These are phyloP conservation scores for Picea sitchensis DNA, from an alignment of 75 land plant species.

Conservation along the genomic window DNA sequence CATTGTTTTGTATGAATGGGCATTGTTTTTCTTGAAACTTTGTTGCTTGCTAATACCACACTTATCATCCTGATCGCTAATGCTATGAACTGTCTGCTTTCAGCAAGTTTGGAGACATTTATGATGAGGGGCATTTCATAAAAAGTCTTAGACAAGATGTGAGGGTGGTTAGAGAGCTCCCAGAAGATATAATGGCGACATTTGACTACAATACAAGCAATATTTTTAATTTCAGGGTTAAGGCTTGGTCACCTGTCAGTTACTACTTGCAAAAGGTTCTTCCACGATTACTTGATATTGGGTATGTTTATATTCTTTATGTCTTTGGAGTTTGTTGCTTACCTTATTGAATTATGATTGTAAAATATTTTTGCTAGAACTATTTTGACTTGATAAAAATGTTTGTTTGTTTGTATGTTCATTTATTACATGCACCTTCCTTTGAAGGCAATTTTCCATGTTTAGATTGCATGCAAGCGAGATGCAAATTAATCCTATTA, in stretches of 20 bases:
- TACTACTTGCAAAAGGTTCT: constrained; percentile 76
- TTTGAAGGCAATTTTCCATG: too few relatives aligned
- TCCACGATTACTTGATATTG: constrained; percentile 55
- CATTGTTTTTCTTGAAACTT: neutral
- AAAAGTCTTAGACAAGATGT: constrained; percentile 52
- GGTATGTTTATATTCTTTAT: constrained; percentile 36
- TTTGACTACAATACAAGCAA: constrained; percentile 72
- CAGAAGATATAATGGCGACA: constrained; percentile 55
- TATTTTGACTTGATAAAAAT: too few relatives aligned
- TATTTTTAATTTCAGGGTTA: constrained; percentile 75
- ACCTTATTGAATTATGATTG: too few relatives aligned
- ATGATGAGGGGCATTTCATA: constrained; percentile 88
- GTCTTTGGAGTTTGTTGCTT: too few relatives aligned
- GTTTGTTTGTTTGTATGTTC: too few relatives aligned
- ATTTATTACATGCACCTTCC: too few relatives aligned
- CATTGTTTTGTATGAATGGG: neutral
- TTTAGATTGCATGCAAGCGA: too few relatives aligned
- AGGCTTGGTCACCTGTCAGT: constrained; percentile 71
- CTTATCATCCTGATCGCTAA: neutral
- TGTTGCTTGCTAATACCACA: neutral
- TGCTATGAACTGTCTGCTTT: constrained; percentile 1
- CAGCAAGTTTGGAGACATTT: constrained; percentile 93
- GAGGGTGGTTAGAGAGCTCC: constrained; percentile 67
- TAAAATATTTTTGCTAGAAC: too few relatives aligned
- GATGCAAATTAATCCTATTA: too few relatives aligned